Conservation (phyloP, 306 rosid genomes). For the Myrica gale region DNA sequence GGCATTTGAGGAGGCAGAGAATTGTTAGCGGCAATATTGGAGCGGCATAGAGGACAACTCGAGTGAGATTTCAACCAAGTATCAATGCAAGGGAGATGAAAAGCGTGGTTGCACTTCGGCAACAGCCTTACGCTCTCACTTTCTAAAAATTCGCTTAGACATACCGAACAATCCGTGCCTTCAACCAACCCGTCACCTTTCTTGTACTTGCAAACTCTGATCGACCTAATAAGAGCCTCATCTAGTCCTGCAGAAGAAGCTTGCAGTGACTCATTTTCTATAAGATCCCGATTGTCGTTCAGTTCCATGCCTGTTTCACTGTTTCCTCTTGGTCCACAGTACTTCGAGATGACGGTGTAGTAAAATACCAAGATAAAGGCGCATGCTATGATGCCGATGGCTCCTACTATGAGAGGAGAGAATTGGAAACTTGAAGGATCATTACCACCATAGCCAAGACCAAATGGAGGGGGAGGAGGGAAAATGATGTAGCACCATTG, state of each 20-base stretch:
- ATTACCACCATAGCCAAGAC: neutral
- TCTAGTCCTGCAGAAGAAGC: constrained; percentile 49
- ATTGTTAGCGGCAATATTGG: constrained; percentile 30
- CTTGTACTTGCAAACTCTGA: constrained; percentile 51
- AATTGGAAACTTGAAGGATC: constrained; percentile 34
- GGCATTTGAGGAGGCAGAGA: constrained; percentile 17
- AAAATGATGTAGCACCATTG: constrained; percentile 69
- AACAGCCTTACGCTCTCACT: constrained; percentile 59
- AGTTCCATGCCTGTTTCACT: neutral
- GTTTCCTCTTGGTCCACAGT: constrained; percentile 40
- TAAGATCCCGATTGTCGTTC: constrained; percentile 9
- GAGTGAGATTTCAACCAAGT: constrained; percentile 71
- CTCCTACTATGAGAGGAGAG: constrained; percentile 72
- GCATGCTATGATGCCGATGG: constrained; percentile 65
- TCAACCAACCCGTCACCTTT: constrained; percentile 48
- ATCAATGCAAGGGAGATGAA: constrained; percentile 81
- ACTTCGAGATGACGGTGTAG: constrained; percentile 60
- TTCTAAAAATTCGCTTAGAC: constrained; percentile 72
- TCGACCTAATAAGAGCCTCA: constrained; percentile 55
- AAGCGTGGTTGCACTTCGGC: constrained; percentile 77
- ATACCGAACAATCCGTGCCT: constrained; percentile 73
- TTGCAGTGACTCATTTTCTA: constrained; percentile 24
- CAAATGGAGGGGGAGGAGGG: constrained; percentile 69
- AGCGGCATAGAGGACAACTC: constrained; percentile 73
- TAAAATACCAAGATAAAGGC: constrained; percentile 59